phyloP scores from a whole-genome alignment of 2,329 filamentous ascomycete species.

The Pseudogymnoascus sp. region DNA sequence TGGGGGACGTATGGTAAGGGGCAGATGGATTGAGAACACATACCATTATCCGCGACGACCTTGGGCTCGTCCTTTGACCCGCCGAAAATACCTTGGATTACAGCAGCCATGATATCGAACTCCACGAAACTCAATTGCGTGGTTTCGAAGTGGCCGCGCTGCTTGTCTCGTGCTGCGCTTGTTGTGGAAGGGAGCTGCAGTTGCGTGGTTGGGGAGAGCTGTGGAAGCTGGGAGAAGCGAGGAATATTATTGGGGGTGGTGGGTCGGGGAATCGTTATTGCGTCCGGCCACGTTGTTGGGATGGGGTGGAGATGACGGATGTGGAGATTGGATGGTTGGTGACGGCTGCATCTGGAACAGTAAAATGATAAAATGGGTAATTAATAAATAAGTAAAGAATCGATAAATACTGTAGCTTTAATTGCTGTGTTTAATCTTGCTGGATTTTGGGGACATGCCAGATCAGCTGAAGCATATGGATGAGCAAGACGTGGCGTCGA shows the following conservation, averaged over 20 bases:
- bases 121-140: conserved; percentile 5
- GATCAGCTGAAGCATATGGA: no score
- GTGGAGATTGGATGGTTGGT: background rate
- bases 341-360: background rate
- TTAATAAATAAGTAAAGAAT: background rate
- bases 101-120: conserved; percentile 24
- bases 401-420: no score
- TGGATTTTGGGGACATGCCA: no score
- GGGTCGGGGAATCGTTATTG: background rate
- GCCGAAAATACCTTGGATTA: conserved; percentile 56
- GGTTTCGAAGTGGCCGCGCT: background rate
- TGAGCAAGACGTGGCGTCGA: no score
- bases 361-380: background rate
- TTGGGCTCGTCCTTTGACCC: conserved; percentile 51
- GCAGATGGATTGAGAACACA: conserved; percentile 27
- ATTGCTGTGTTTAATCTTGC: no score
- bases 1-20: background rate
- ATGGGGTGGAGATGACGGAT: background rate
- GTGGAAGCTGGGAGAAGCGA: conserved; percentile 9
- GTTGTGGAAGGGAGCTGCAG: background rate
- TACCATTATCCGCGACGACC: conserved; percentile 54
- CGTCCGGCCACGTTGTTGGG: background rate
- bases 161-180: background rate
- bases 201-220: background rate
- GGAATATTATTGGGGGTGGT: background rate